phyloP scores from a whole-genome alignment of 2,329 filamentous ascomycete genomes.

The Pseudocercospora pini-densiflorae region DNA sequence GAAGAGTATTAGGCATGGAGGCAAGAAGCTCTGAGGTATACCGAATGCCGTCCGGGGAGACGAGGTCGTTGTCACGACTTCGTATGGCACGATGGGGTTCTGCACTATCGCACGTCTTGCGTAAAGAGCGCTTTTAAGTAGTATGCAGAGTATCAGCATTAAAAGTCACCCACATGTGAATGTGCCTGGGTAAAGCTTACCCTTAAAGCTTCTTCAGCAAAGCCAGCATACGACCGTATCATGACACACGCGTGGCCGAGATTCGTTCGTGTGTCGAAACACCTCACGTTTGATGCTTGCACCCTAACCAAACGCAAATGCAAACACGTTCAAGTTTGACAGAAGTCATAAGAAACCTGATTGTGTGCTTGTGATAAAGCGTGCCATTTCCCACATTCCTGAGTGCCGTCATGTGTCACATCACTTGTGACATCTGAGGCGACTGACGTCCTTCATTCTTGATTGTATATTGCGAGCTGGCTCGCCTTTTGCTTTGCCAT shows the following conservation, averaged over 20 bases:
- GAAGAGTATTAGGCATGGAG: too few relatives aligned
- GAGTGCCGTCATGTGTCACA: background rate
- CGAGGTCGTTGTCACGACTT: too few relatives aligned
- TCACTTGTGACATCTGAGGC: background rate
- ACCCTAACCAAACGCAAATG: background rate
- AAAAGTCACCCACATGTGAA: too few relatives aligned
- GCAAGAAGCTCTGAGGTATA: too few relatives aligned
- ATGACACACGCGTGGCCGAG: background rate
- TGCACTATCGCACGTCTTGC: too few relatives aligned
- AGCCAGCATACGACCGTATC: background rate
- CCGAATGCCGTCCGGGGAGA: too few relatives aligned
- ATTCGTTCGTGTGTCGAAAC: constrained; percentile 1
- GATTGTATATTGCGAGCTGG: background rate
- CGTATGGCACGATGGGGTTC: too few relatives aligned
- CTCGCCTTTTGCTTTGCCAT: background rate
- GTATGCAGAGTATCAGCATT: background rate
- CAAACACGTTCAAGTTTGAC: background rate
- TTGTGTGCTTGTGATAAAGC: constrained; percentile 4
- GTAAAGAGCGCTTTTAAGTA: too few relatives aligned
- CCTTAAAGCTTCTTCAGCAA: background rate
- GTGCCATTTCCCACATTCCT: background rate
- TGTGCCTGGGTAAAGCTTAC: background rate
- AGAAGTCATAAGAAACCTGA: background rate
- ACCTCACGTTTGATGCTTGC: constrained; percentile 3
- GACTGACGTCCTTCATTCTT: background rate